These are phyloP conservation scores for Phaeolepiota aurea DNA, from an alignment of 768 basidiomycete genomes.

Conservation along the genomic window DNA sequence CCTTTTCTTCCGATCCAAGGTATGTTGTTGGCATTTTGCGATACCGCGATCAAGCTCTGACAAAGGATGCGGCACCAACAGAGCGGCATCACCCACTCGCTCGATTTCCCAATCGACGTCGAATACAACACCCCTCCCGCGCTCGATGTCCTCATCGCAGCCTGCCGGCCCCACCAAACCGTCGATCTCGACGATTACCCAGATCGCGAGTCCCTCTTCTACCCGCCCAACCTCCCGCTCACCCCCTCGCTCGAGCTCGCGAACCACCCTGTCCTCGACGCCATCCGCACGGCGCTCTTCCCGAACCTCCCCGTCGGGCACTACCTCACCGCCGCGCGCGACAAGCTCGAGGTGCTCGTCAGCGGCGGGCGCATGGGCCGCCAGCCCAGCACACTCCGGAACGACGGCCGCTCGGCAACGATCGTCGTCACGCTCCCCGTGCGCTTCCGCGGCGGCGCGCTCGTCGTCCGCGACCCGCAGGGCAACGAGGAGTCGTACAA, in stretches of 20 bases:
- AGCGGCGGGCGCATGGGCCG: conserved; percentile 50
- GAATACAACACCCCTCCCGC: conserved; percentile 70
- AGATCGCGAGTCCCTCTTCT: conserved; percentile 62
- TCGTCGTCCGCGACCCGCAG: conserved; percentile 49
- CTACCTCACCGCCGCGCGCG: conserved; percentile 59
- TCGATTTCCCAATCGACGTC: conserved; percentile 77
- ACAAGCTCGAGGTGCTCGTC: conserved; percentile 62
- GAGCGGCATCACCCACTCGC: conserved; percentile 73
- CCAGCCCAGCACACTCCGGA: conserved; percentile 44
- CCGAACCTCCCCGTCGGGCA: conserved; percentile 61
- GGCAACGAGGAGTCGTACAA: conserved; percentile 55
- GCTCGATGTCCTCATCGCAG: conserved; percentile 68
- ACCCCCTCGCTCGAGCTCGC: conserved; percentile 73
- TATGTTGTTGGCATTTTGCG: conserved; percentile 17
- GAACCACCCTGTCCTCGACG: conserved; percentile 76
- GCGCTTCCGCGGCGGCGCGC: conserved; percentile 60
- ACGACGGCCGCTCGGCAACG: conserved; percentile 67
- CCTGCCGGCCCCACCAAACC: conserved; percentile 60
- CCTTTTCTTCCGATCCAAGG: conserved; percentile 77
- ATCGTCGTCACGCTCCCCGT: conserved; percentile 69
- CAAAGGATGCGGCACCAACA: conserved; percentile 14
- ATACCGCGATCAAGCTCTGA: not conserved
- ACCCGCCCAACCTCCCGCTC: conserved; percentile 63
- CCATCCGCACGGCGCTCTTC: conserved; percentile 65
- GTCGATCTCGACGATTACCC: conserved; percentile 43